phyloP scores from a whole-genome alignment of 2,329 filamentous ascomycete genomes.

The Cadophora gregata region DNA sequence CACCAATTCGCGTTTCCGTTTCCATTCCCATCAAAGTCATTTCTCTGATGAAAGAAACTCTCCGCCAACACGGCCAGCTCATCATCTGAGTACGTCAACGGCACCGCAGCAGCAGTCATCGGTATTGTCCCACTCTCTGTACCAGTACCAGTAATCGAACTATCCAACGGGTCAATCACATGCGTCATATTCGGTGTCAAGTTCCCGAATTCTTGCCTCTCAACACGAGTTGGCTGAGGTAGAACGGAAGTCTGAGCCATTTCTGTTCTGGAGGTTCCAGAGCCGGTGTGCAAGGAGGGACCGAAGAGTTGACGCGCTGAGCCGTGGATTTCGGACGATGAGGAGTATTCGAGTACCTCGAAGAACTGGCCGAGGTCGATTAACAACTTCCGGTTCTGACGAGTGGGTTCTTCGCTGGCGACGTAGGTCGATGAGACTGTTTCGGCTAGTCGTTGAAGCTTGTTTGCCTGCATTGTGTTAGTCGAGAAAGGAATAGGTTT shows the following conservation, averaged over 20 bases:
- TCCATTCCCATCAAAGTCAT: slow-evolving; percentile 32
- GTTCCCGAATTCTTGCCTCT: slow-evolving; percentile 40
- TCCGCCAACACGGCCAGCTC: slow-evolving; percentile 54
- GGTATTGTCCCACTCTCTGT: neutral
- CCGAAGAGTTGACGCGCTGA: slow-evolving; percentile 50
- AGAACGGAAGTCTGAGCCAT: slow-evolving; percentile 51
- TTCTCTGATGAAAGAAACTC: slow-evolving; percentile 54
- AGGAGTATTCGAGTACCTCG: slow-evolving; percentile 55
- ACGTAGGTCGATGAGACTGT: slow-evolving; percentile 53
- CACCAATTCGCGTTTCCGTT: slow-evolving; percentile 41
- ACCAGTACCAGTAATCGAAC: neutral
- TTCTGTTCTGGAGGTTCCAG: slow-evolving; percentile 42
- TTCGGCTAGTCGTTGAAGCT: slow-evolving; percentile 50
- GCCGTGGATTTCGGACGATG: slow-evolving; percentile 46
- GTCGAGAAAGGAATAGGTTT: neutral
- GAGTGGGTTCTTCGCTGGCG: slow-evolving; percentile 37
- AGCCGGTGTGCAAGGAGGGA: slow-evolving; percentile 46
- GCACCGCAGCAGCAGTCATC: neutral
- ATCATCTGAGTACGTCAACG: slow-evolving; percentile 45
- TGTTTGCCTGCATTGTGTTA: slow-evolving; percentile 46
- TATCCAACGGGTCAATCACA: slow-evolving; percentile 14
- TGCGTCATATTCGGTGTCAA: slow-evolving; percentile 34
- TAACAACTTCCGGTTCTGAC: slow-evolving; percentile 46
- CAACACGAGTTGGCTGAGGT: slow-evolving; percentile 50
- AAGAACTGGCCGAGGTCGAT: slow-evolving; percentile 55